These are phyloP conservation scores for Pluteus cervinus DNA, from an alignment of 768 basidiomycete genomes.

Conservation along the genomic window DNA sequence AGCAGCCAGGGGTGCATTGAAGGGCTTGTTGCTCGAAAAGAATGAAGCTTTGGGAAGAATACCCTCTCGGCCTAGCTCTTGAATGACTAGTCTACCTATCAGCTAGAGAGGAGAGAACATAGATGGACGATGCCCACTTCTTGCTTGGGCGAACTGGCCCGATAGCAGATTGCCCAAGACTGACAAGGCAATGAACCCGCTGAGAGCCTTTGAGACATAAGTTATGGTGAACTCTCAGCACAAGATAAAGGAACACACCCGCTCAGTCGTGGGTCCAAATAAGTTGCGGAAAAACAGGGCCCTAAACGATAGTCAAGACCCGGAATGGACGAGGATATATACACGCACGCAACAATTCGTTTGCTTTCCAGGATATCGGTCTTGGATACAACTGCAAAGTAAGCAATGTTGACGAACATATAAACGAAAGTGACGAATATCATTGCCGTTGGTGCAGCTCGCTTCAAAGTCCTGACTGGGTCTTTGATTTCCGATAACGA, in stretches of 20 bases:
- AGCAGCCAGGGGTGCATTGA: slow-evolving; percentile 58
- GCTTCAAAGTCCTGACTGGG: slow-evolving; percentile 65
- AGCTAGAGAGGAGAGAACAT: neutral
- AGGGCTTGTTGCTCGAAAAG: slow-evolving; percentile 69
- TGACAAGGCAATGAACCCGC: slow-evolving; percentile 57
- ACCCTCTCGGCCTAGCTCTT: slow-evolving; percentile 70
- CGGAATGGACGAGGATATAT: neutral
- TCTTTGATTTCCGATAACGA: slow-evolving; percentile 65
- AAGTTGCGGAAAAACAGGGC: slow-evolving; percentile 73
- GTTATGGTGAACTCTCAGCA: neutral
- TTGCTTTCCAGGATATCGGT: slow-evolving; percentile 60
- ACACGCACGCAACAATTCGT: slow-evolving; percentile 60
- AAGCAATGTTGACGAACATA: slow-evolving; percentile 62
- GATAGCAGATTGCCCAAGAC: slow-evolving; percentile 60
- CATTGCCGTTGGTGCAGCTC: slow-evolving; percentile 65
- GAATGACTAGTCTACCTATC: slow-evolving; percentile 49
- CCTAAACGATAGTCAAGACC: slow-evolving; percentile 19
- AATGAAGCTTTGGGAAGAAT: slow-evolving; percentile 59
- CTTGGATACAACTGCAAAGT: slow-evolving; percentile 70
- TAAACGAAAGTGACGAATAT: slow-evolving; percentile 53
- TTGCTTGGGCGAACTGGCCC: slow-evolving; percentile 49
- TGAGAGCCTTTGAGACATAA: slow-evolving; percentile 39
- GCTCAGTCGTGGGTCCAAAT: slow-evolving; percentile 56
- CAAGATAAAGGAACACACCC: slow-evolving; percentile 26
- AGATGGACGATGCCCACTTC: neutral